Percentiles rank a stretch among this genome's conserved stretches.
Conservation (phyloP, 768 basidiomycete genomes). For the Panaeolus papilionaceus region DNA sequence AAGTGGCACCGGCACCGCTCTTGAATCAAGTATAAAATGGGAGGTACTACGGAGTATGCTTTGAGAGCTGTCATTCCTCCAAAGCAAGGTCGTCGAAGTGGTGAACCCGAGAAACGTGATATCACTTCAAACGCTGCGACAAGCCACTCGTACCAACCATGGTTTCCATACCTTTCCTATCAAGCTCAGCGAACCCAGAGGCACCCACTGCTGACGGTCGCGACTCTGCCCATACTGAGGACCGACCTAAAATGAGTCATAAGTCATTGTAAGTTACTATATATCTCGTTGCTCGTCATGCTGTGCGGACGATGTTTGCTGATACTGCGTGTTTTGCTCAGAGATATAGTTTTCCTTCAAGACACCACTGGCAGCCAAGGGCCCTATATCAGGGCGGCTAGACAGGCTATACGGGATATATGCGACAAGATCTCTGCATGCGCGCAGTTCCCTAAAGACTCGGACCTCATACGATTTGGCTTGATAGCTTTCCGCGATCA, state of each 20-base stretch:
- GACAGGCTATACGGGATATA: slow-evolving; percentile 57
- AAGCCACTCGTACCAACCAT: background rate
- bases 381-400: slow-evolving; percentile 46
- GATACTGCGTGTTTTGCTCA: slow-evolving; percentile 9
- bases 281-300: too few species aligned
- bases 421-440: slow-evolving; percentile 56
- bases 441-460: slow-evolving; percentile 50
- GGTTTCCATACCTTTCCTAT: background rate
- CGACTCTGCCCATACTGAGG: background rate
- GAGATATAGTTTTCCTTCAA: slow-evolving; percentile 56
- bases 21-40: background rate
- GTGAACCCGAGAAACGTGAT: background rate
- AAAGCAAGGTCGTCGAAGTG: background rate
- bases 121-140: background rate
- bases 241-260: background rate
- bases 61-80: background rate
- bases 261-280: background rate
- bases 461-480: slow-evolving; percentile 45
- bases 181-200: background rate
- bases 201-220: background rate
- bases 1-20: background rate
- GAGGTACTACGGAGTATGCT: background rate
- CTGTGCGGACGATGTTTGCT: background rate
- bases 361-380: slow-evolving; percentile 56
- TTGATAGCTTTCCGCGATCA: slow-evolving; percentile 63